A percentile compares a stretch with the other conserved stretches of the same genome.
Evolutionary conservation across 257 asterid species (phyloP).

Genomic region (Solanum medicagineum): DNA sequence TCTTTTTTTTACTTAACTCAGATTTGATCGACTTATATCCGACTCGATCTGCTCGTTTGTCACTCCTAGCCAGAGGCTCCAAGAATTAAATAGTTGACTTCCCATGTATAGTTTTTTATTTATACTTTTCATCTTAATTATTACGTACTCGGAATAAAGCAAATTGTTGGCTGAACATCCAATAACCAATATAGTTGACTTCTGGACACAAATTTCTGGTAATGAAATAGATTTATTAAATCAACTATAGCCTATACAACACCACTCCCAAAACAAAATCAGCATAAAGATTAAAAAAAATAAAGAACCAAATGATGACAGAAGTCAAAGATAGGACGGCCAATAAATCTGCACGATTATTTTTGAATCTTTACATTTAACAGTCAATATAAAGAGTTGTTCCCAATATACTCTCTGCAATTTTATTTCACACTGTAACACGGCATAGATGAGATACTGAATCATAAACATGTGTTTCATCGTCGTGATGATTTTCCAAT

Average conservation of each 20-base stretch:
- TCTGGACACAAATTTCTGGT: background rate
- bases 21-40: too few species aligned
- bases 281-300: background rate
- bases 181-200: background rate
- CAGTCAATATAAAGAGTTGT: background rate
- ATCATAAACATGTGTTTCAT: background rate
- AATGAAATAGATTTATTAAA: background rate
- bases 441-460: background rate
- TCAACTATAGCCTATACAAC: background rate
- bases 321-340: background rate
- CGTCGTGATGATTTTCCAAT: background rate
- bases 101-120: too few species aligned
- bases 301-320: background rate
- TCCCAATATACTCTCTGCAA: background rate
- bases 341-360: background rate
- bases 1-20: too few species aligned
- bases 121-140: too few species aligned
- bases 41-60: too few species aligned
- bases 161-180: background rate
- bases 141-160: too few species aligned
- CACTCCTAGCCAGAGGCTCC: background rate
- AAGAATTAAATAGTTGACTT: background rate
- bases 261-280: background rate
- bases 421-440: background rate
- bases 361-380: background rate